phyloP scores from a whole-genome alignment of 768 basidiomycete genomes.

The Russula brevipes region DNA sequence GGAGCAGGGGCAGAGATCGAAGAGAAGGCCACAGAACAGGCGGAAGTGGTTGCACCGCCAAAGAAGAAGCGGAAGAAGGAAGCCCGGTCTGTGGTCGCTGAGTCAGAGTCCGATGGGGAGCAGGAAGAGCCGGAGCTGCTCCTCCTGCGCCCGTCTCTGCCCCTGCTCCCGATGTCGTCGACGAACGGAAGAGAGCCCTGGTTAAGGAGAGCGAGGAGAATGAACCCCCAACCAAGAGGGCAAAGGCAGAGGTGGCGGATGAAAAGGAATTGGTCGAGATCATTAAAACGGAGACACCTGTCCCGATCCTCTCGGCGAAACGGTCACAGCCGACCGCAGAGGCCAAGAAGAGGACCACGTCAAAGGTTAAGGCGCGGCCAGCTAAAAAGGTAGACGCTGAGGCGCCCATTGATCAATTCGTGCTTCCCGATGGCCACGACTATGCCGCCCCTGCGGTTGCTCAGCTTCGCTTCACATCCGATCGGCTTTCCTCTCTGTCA shows the following conservation, averaged over 20 bases:
- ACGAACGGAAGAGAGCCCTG: constrained; percentile 31
- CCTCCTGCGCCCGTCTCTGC: constrained; percentile 27
- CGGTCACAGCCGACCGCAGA: constrained; percentile 20
- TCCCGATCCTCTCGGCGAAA: constrained; percentile 16
- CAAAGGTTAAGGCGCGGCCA: constrained; percentile 39
- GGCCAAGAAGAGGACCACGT: constrained; percentile 37
- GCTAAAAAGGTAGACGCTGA: constrained; percentile 23
- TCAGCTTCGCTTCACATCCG: constrained; percentile 45
- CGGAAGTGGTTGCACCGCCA: constrained; percentile 39
- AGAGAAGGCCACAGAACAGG: constrained; percentile 33
- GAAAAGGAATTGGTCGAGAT: constrained; percentile 21
- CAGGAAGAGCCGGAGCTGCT: constrained; percentile 29
- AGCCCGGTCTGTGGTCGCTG: constrained; percentile 35
- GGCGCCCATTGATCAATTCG: constrained; percentile 42
- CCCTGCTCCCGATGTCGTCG: constrained; percentile 12
- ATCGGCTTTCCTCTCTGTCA: constrained; percentile 44
- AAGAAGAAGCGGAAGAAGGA: constrained; percentile 59
- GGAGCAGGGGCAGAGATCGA: constrained; percentile 28
- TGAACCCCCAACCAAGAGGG: constrained; percentile 44
- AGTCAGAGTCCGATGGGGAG: constrained; percentile 61
- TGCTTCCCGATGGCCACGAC: constrained; percentile 45
- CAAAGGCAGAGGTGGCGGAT: constrained; percentile 24
- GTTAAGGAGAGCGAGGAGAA: constrained; percentile 33
- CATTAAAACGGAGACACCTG: constrained; percentile 18
- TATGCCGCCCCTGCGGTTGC: constrained; percentile 48